Evolutionary conservation across 768 basidiomycete genomes (phyloP), one percentile per base, ranked within the genome.

Genomic region (Pulveroboletus sp.): DNA sequence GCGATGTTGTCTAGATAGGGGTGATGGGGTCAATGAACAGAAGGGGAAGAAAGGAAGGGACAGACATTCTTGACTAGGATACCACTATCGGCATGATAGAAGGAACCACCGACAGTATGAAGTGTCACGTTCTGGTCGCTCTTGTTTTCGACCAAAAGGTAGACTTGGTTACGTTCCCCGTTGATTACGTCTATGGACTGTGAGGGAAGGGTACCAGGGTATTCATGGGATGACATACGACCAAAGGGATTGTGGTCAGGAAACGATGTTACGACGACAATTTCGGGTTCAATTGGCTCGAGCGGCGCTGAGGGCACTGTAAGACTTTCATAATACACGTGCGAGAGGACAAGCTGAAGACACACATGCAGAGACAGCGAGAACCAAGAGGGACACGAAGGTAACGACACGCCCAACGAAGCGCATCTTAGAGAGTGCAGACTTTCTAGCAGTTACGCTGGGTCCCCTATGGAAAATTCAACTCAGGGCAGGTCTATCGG

Each of bases 241-340:
- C 82, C 84, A 59, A 90, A 89, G 1, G 81, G 76, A 61, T 91
- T 90, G 43, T 73, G 73, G 56, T 88, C 84, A 14, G 82, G 79
- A 65, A 89, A 91, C 7, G 76, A 71, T 49, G 82, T 82, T 54
- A 68, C 56, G 11, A 74, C 68, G 36, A 68, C 46, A 50, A 90
- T 70, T 62, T 82, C 83, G 42, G 81, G 82, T 55, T 79, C 80
- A 28, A 53, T 58, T 33, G 66, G 49, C 39, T 73, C 74, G 32
- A 60, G 56, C 15, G 54, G 59, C 49, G 65, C 60, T 61, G 42
- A 47, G 43, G 7, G 30, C 6, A n/a, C 1, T 33, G 48, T 63
- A 32, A 60, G 48, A 39, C 10, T 21, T 36, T 26, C 27, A 39
- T 7, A n/a, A n/a, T 1, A 18, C 6, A 10, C 17, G 10, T 5